Conservation (phyloP, 345 rosid species). For the Salix viminalis region DNA sequence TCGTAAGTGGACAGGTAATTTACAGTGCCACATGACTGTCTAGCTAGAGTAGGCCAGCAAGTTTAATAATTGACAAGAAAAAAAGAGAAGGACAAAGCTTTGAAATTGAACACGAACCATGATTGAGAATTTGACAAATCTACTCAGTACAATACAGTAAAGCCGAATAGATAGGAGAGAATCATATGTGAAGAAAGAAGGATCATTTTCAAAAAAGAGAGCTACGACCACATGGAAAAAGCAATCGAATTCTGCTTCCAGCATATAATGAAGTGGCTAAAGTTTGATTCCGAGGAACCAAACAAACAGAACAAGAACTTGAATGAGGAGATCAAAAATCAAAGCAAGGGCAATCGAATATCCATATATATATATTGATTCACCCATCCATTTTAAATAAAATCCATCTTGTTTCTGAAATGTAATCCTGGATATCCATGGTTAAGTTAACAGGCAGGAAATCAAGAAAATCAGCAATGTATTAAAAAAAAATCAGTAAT, state of each 20-base stretch:
- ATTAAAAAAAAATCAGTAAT: not conserved
- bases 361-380: not conserved
- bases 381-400: not conserved
- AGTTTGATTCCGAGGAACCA: conserved; percentile 13
- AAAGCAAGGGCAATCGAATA: not conserved
- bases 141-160: not conserved
- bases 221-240: conserved; percentile 27
- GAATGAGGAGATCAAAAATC: not conserved
- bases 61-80: conserved; percentile 17
- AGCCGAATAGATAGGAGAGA: not conserved
- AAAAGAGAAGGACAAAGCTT: conserved; percentile 7
- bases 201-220: conserved; percentile 17
- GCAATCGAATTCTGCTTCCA: conserved; percentile 11
- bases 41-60: conserved; percentile 10
- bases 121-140: conserved; percentile 11
- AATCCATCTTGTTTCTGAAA: not conserved
- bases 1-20: not conserved
- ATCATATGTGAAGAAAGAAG: conserved; percentile 1
- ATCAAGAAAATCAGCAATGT: not conserved
- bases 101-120: conserved; percentile 20
- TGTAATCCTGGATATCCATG: not conserved
- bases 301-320: not conserved
- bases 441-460: not conserved
- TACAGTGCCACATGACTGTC: not conserved
- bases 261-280: conserved; percentile 7